Base-by-base conservation (phyloP, 768 basidiomycete species). In the Naematelia encephala region DNA sequence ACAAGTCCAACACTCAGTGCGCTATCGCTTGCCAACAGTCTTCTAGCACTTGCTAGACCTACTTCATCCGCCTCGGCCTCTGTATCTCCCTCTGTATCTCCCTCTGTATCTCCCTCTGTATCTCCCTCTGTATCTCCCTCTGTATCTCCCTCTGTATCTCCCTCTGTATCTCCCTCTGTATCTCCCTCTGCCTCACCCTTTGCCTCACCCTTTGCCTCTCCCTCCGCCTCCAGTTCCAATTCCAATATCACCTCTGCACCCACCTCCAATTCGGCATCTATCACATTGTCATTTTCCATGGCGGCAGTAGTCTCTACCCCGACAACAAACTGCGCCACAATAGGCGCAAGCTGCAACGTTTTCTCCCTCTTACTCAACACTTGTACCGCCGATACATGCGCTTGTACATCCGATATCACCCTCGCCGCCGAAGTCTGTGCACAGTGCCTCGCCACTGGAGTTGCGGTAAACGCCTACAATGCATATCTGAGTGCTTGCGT, bases 371-470 rank as follows among this genome's bases (percentile, higher is more conserved):
- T 25, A 4, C 8, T 57, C 25, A 12, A 28, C 13, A 46, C 45
- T 3, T 60, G 59, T 25, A 5, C 16, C 4, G 47, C 47, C 47
- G 63, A 60, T 30, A 16, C n/a, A 4, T 54, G 54, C 21, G 59
- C 63, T 3, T 64, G 63, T 23, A n/a, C 5, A 2, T 34, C 56
- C 12, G 50, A 56, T 45, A 25, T 54, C 1, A 56, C 55, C 4
- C 43, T 57, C 2, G 56, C 55, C 2, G 63, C 63, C 1, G 25
- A 62, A 25, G 59, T 58, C 10, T 64, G 63, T 30, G 59, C 59
- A 3, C 28, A 57, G 28, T 64, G 63, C 34, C 25, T 53, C 19
- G 46, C 19, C 27, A 57, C 45, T 1, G 28, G 43, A 28, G 56
- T 25, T 13, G 51, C 19, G 4, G 51, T 61, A 22, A 46, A 42